Evolutionary conservation across 352 stramenopile genomes (phyloP), one percentile per base, ranked within the genome.

Genomic region (Globisporangium irregulare): DNA sequence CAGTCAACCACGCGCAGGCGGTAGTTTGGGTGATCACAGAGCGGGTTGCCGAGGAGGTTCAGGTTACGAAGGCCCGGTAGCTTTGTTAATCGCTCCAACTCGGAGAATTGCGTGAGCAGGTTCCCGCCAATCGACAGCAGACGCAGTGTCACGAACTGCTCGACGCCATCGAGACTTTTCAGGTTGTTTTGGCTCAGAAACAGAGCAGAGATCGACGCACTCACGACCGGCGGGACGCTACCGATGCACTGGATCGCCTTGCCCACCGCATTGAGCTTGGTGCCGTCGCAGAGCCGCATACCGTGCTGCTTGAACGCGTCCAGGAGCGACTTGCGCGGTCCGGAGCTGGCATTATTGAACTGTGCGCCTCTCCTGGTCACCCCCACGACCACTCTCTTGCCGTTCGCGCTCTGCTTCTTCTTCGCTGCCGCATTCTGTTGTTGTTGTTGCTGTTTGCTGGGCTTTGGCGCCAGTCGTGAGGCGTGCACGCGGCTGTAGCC

Each of bases 171-270:
- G 6, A 94, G 68, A 0, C 53, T 67, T 2, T 55, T 12, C 18
- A 95, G 69, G 58, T 89, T 81, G 71, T 95, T 95, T 62, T 94
- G 87, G 63, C 87, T 95, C 67, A 95, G 69, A 65, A 94, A 95
- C 50, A 93, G 62, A 43, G 83, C 77, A 12, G 76, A 85, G 32
- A 92, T 76, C 29, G 77, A 74, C 15, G 71, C 67, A 8, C 73
- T 75, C 4, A 92, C 66, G 0, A 73, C 77, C 9, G 81, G 72
- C 2, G 82, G 84, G 29, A 91, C 69, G 18, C 62, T 70, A 0
- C 86, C 86, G 32, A 94, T 78, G 38, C 60, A 36, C 36, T 79
- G 70, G 18, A 94, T 71, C 1, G 74, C 72, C 61, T 92, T 92
- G 3, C 75, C 75, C 0, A 94, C 84, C 0, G 80, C 79, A 29